Evolutionary conservation across 371 early-diverging fungal genomes (phyloP).

Genomic region (Saksenaea vasiformis): DNA sequence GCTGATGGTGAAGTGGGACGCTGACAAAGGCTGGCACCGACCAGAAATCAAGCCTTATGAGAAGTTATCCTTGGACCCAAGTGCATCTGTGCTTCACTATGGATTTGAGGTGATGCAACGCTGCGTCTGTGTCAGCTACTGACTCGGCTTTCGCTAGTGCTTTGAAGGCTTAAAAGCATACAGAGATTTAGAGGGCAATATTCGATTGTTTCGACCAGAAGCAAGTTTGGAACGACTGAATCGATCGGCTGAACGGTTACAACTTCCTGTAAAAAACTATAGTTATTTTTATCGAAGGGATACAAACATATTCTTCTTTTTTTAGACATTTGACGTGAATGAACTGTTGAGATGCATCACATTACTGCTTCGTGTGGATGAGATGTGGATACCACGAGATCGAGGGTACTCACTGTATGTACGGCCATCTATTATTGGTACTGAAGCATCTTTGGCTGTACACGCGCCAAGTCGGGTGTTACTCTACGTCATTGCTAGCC

Average conservation of each 20-base stretch:
- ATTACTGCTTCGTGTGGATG: conserved; percentile 76
- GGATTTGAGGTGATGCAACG: conserved; percentile 56
- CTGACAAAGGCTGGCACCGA: conserved; percentile 67
- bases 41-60: conserved; percentile 79
- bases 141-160: conserved; percentile 46
- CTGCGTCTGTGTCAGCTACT: not conserved
- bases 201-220: conserved; percentile 85
- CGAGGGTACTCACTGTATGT: conserved; percentile 91
- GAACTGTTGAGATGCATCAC: conserved; percentile 82
- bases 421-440: conserved; percentile 92
- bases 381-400: conserved; percentile 82
- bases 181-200: conserved; percentile 77
- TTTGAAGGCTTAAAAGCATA: conserved; percentile 95
- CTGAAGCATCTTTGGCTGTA: conserved; percentile 74
- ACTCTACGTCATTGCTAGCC: conserved; percentile 85
- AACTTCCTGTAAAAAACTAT: conserved; percentile 69
- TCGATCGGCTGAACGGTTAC: conserved; percentile 70
- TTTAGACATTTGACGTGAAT: conserved; percentile 67
- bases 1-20: conserved; percentile 76
- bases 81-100: conserved; percentile 87
- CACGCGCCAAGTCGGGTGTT: conserved; percentile 69
- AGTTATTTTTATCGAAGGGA: not conserved
- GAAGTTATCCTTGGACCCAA: conserved; percentile 76
- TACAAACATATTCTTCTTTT: conserved; percentile 1
- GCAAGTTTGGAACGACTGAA: conserved; percentile 88